Base-by-base conservation (phyloP, 1,139 yeast genomes). In the Debaryomycetaceae sp. region DNA sequence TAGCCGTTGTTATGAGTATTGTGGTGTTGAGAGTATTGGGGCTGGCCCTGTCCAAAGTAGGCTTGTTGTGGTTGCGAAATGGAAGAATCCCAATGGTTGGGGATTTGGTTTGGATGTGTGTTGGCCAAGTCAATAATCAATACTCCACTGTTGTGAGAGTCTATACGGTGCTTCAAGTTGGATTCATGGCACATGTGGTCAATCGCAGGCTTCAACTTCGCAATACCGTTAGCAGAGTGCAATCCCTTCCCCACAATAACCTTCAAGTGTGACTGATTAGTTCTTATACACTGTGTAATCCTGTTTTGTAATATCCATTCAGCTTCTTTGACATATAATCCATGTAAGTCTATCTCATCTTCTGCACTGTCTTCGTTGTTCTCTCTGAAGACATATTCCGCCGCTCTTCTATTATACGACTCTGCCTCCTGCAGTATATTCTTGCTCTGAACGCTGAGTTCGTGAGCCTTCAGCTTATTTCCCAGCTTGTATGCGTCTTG, bases 211-310 rank as follows among this genome's bases (percentile, higher is more conserved):
- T 84, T 87, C 51, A 92, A 65, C 61, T 89, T 91, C 37, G 96
- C 92, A 37, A 87, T 78, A 26, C 95, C 95, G 50, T 81, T 70
- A 37, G 75, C 72, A 0, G 96, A 87, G 59, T 92, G 98, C 38
- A 81, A 58, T 9, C 98, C 98, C 61, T 91, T 91, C n/a, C 98
- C 98, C 8, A 89, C 97, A 57, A 92, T 91, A 15, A 87, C 87
- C 43, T 74, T 66, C 41, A 80, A 59, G 38, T 69, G 71, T 30
- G 60, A 53, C 55, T 88, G 95, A 44, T 78, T 70, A 35, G 87
- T 75, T 34, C 70, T 64, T 15, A 78, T 70, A 41, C 82, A 87
- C 26, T 81, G 81, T n/a, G 76, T 73, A 39, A 92, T 77, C 42
- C 98, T 74, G 45, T 77, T 78, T 51, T 83, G 87, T 50, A 91